Conservation (phyloP, 116 monocot genomes). For the Cymodocea nodosa region DNA sequence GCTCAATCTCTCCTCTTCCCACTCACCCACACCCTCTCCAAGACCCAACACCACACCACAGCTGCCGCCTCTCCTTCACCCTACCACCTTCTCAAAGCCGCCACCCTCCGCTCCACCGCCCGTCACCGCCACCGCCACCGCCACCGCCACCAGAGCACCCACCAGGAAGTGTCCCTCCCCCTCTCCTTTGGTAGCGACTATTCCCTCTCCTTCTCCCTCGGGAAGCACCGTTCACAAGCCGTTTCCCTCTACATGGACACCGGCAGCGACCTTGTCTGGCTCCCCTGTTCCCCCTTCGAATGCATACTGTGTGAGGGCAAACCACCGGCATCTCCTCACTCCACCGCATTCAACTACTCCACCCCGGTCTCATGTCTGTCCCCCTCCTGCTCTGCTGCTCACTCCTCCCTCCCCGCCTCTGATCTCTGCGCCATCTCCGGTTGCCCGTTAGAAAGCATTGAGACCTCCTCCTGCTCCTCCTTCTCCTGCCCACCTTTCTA, state of each 20-base stretch:
- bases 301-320: constrained; percentile 88
- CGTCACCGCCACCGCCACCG: constrained; percentile 14
- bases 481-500: constrained; percentile 62
- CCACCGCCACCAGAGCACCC: constrained; percentile 15
- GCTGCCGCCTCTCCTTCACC: constrained; percentile 5
- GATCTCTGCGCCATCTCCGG: constrained; percentile 78
- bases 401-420: constrained; percentile 47
- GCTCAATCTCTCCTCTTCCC: constrained; percentile 18
- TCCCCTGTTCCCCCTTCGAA: constrained; percentile 85
- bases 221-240: constrained; percentile 17
- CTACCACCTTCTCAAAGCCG: constrained; percentile 35
- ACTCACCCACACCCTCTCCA: constrained; percentile 22
- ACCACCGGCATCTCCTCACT: constrained; percentile 7
- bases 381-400: constrained; percentile 43
- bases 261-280: constrained; percentile 94
- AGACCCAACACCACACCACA: not conserved
- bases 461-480: constrained; percentile 47
- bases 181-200: constrained; percentile 64
- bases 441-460: constrained; percentile 64
- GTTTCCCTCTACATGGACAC: constrained; percentile 83
- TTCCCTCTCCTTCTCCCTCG: constrained; percentile 55
- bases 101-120: constrained; percentile 39
- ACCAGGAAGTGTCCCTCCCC: constrained; percentile 35
- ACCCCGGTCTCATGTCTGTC: constrained; percentile 27
- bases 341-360: constrained; percentile 13